Conservation (phyloP, 768 basidiomycete genomes). For the Mycena belliarum region DNA sequence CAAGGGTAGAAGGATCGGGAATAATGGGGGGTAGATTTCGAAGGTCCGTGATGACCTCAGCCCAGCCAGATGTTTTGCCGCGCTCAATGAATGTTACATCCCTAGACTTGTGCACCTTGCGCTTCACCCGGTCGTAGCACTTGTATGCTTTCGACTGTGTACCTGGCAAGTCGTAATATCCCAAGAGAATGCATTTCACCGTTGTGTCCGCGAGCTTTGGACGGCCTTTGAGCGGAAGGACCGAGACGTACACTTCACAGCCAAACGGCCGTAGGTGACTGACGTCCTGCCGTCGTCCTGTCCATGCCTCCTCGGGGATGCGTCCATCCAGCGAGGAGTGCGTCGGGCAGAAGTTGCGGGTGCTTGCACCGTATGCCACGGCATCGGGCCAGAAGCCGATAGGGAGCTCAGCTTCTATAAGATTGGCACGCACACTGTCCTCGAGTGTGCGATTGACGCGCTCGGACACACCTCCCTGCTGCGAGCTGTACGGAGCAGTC, state of each 20-base stretch:
- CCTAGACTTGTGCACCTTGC: not conserved
- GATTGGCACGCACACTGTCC: not conserved
- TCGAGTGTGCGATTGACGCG: not conserved
- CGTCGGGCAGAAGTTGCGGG: not conserved
- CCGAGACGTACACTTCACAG: not conserved
- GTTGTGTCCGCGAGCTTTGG: not conserved
- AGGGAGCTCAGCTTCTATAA: not conserved
- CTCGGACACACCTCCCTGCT: not conserved
- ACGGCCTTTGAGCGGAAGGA: not conserved
- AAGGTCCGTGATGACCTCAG: not conserved
- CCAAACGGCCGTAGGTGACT: not conserved
- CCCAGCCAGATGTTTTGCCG: not conserved
- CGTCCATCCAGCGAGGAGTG: not conserved
- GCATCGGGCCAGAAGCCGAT: slow-evolving; percentile 2
- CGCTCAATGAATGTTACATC: slow-evolving; percentile 1
- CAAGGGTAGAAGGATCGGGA: not conserved
- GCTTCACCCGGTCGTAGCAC: too few relatives aligned
- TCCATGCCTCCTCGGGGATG: not conserved
- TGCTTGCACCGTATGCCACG: not conserved
- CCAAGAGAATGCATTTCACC: not conserved
- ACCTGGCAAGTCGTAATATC: too few relatives aligned
- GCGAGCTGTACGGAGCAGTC: not conserved
- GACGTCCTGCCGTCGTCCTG: not conserved
- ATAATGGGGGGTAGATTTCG: not conserved
- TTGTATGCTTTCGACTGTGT: not conserved